phyloP scores from a whole-genome alignment of 1,139 yeast species.

The Wickerhamomyces sp. region DNA sequence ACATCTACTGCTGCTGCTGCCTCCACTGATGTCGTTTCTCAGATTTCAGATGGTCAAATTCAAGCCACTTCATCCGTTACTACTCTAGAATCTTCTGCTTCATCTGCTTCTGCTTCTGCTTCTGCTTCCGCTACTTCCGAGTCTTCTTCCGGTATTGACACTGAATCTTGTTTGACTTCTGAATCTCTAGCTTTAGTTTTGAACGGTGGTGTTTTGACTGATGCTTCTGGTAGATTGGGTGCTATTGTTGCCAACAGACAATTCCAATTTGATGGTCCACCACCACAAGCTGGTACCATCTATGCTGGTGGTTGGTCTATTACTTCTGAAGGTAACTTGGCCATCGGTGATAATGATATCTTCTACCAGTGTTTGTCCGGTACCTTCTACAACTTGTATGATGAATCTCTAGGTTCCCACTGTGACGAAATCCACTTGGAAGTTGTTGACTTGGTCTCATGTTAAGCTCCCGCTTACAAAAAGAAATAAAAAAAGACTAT shows the following conservation, averaged over 20 bases:
- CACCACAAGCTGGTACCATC: conserved; percentile 83
- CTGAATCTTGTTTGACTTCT: conserved; percentile 40
- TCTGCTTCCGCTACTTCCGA: conserved; percentile 43
- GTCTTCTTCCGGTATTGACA: conserved; percentile 28
- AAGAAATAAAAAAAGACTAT: background rate
- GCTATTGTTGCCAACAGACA: conserved; percentile 79
- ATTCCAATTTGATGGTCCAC: conserved; percentile 85
- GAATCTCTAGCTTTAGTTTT: conserved; percentile 53
- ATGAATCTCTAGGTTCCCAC: conserved; percentile 57
- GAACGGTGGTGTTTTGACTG: conserved; percentile 47
- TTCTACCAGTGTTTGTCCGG: conserved; percentile 80
- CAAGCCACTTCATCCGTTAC: conserved; percentile 13
- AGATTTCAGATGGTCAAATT: conserved; percentile 17
- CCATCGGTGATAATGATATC: conserved; percentile 54
- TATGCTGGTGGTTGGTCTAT: conserved; percentile 81
- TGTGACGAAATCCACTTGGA: conserved; percentile 58
- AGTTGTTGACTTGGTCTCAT: conserved; percentile 54
- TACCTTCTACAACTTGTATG: conserved; percentile 74
- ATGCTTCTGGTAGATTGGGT: conserved; percentile 63
- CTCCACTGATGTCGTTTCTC: conserved; percentile 17
- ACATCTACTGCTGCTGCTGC: conserved; percentile 22
- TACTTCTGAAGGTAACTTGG: conserved; percentile 57
- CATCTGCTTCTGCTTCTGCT: conserved; percentile 15
- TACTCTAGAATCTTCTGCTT: background rate
- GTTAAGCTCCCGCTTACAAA: conserved; percentile 31